Base-by-base conservation (phyloP, 163 green algal species). In the Picocystis sp. region DNA sequence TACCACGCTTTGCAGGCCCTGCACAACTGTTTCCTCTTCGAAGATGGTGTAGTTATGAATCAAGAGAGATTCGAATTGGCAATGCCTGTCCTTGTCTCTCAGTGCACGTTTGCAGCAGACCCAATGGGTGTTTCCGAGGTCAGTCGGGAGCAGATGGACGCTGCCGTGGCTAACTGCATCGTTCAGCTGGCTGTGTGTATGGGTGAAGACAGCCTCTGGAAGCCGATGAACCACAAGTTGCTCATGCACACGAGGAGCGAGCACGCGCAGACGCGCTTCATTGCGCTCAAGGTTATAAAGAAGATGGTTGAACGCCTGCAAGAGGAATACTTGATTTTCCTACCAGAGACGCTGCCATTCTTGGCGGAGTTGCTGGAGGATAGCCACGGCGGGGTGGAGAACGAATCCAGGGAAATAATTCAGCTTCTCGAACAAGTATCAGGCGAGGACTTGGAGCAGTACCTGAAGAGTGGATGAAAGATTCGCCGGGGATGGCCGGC, bases 331-430 rank as follows among this genome's bases (percentile, higher is more conserved):
- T 48, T 90, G 29, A 59, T 78, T 49, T 63, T 94, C 60, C 62
- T 94, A 54, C 63, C 63, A 8, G 63, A 71, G 42, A 73, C 71
- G 13, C 67, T 79, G 22, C 71, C 71, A 23, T 76, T 76, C 50
- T 19, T 95, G 43, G 65, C 72, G 0, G 87, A 96, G 75, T 63
- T 95, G 53, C 53, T 95, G 47, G 87, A 96, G 56, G 86, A 94
- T 45, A 34, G 49, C 0, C 78, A 93, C 13, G 8, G 57, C 3
- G 56, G 34, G 2, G 76, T 96, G 13, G 75, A 75, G 44, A 63
- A 57, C 8, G 55, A 60, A 2, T 67, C 76, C 0, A 66, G 75
- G 52, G 54, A 64, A 25, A 63, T 96, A 24, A 45, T 94, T n/a
- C 46, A 51, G 21, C 45, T 55, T 50, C 58, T 96, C 42, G 81